Evolutionary conservation across 192 early-diverging fungal species (phyloP).

Genomic region (Dissophora globulifera): DNA sequence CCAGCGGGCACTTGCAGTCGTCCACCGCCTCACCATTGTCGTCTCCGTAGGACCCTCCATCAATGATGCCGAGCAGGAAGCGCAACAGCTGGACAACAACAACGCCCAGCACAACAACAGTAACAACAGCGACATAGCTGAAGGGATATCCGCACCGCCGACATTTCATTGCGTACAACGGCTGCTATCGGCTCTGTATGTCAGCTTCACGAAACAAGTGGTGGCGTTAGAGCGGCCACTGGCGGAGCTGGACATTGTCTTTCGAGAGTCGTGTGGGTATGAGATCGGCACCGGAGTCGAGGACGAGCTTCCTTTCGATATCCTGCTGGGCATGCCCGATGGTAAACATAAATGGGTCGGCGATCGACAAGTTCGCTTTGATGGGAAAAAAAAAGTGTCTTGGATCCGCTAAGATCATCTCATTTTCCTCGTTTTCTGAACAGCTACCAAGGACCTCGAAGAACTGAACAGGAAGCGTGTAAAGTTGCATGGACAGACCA

Average conservation of each 20-base stretch:
- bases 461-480: conserved; percentile 14
- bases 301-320: conserved; percentile 35
- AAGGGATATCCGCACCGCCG: not conserved
- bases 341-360: conserved; percentile 33
- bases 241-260: conserved; percentile 66
- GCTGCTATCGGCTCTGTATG: conserved; percentile 57
- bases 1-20: conserved; percentile 17
- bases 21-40: conserved; percentile 34
- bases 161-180: conserved; percentile 38
- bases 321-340: conserved; percentile 52
- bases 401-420: not conserved
- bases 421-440: not conserved
- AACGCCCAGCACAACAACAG: conserved; percentile 2
- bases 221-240: conserved; percentile 53
- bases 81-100: not conserved
- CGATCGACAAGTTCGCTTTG: too few species aligned
- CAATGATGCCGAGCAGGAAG: not conserved
- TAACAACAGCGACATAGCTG: not conserved
- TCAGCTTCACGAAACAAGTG: conserved; percentile 58
- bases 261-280: conserved; percentile 71
- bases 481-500: conserved; percentile 2
- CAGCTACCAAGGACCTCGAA: conserved; percentile 5
- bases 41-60: not conserved
- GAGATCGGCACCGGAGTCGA: conserved; percentile 52
- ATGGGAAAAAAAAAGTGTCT: too few species aligned